A percentile compares a stretch with the other conserved stretches of the same genome.
Evolutionary conservation across 2,329 filamentous ascomycete genomes (phyloP).

Genomic region (Pestalotiopsis sp.): DNA sequence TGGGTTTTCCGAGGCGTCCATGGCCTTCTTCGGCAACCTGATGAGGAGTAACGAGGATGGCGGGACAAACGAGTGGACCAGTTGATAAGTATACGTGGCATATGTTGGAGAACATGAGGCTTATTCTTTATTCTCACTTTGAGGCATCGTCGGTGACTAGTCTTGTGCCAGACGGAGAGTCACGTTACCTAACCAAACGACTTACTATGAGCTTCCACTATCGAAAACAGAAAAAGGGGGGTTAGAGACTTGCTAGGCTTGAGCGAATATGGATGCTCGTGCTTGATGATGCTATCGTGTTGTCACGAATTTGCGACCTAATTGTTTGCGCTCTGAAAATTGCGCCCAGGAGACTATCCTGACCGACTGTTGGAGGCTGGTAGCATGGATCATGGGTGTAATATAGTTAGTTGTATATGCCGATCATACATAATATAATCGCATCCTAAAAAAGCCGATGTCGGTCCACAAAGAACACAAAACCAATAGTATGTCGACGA

Average conservation of each 20-base stretch:
- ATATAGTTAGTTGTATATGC: neutral
- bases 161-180: neutral
- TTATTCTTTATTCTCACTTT: neutral
- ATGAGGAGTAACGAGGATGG: slow-evolving; percentile 6
- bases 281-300: neutral
- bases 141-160: neutral
- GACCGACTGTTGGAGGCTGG: neutral
- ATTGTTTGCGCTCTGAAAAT: neutral
- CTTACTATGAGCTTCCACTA: too few species aligned
- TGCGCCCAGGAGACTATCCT: neutral
- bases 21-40: slow-evolving; percentile 29
- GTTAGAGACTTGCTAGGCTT: too few species aligned
- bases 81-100: neutral
- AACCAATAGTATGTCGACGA: neutral
- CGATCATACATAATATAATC: neutral
- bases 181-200: too few species aligned
- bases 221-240: too few species aligned
- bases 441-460: neutral
- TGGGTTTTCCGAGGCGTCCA: slow-evolving; percentile 29
- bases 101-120: neutral
- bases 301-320: neutral
- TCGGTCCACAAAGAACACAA: neutral
- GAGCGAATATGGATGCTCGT: too few species aligned
- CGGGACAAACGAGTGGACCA: neutral
- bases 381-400: neutral